Percentiles rank a stretch among this genome's conserved stretches.
Evolutionary conservation across 371 early-diverging fungal genomes (phyloP).

Genomic region (Apophysomyces trapeziformis): DNA sequence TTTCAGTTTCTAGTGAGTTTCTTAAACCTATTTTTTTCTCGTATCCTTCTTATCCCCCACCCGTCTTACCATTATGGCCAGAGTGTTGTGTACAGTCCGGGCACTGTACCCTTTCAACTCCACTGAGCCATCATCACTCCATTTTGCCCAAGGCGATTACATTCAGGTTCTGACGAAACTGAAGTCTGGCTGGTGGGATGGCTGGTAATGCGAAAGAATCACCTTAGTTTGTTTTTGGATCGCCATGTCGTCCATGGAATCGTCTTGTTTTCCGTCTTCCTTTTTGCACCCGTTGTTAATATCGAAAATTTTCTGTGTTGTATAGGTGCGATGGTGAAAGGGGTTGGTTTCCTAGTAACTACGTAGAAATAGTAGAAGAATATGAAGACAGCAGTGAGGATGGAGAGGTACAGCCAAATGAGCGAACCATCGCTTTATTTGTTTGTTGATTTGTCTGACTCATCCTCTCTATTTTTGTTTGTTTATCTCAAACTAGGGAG

Average conservation of each 20-base stretch:
- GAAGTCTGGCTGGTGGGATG: slow-evolving; percentile 95
- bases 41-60: slow-evolving; percentile 11
- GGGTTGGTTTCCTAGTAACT: slow-evolving; percentile 95
- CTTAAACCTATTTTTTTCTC: background rate
- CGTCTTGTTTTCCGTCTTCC: too few species aligned
- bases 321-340: slow-evolving; percentile 59
- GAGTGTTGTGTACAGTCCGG: slow-evolving; percentile 12
- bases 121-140: slow-evolving; percentile 64
- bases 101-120: slow-evolving; percentile 32
- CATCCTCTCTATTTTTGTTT: background rate
- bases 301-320: slow-evolving; percentile 4
- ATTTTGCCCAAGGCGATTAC: slow-evolving; percentile 78
- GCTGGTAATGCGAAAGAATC: slow-evolving; percentile 37
- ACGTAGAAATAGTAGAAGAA: slow-evolving; percentile 64
- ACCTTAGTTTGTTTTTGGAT: background rate
- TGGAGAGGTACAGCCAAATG: background rate
- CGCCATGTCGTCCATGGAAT: background rate
- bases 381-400: slow-evolving; percentile 19
- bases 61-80: background rate
- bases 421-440: background rate
- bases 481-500: too few species aligned
- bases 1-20: background rate
- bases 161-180: slow-evolving; percentile 84
- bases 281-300: too few species aligned
- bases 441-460: background rate